Evolutionary conservation across 2,329 filamentous ascomycete genomes (phyloP), one percentile per base, ranked within the genome.

Genomic region (Sporothrix globosa): DNA sequence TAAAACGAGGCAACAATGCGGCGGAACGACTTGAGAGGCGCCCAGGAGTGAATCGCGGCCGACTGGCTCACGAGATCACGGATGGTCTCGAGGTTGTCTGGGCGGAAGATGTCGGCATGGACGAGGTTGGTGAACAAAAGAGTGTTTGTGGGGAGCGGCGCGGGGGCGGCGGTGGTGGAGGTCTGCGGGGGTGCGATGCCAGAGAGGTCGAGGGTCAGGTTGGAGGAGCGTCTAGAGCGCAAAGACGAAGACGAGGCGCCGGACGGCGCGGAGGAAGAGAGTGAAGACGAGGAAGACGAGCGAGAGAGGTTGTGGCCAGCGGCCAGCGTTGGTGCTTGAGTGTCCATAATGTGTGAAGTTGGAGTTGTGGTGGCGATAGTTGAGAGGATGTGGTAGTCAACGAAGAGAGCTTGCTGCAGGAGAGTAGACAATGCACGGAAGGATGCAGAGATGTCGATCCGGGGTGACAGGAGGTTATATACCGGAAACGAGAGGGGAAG

Each of bases 101-200:
- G 84, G 71, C 87, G 84, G 84, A 95, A 96, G 82, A 93, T 89
- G 76, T 91, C 88, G 71, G 85, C 81, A 74, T 92, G 87, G 77
- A 89, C 83, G 72, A 96, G 87, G 82, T 93, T 93, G 76, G 92
- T 96, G 78, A 96, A 90, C 77, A 96, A 88, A 70, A 96, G 88
- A 0, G 92, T 96, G 83, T 96, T 96, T 74, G 90, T 91, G 6
- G 91, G 90, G 69, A 90, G 87, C 34, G 91, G 54, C 84, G 83
- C 69, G 92, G 84, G 34, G 7, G 27, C 14, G 19, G n/a, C 24
- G 11, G 68, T 2, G 2, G 67, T 24, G 21, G 63, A 53, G 48
- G 90, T 86, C 66, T 92, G 91, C 54, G 95, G 82, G 7, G 48
- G 48, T 9, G 48, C 17, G 19, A 50, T n/a, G 77, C 84, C 86